These are phyloP conservation scores for Blastomyces percursus DNA, from an alignment of 2,329 filamentous ascomycete genomes.

Conservation along the genomic window DNA sequence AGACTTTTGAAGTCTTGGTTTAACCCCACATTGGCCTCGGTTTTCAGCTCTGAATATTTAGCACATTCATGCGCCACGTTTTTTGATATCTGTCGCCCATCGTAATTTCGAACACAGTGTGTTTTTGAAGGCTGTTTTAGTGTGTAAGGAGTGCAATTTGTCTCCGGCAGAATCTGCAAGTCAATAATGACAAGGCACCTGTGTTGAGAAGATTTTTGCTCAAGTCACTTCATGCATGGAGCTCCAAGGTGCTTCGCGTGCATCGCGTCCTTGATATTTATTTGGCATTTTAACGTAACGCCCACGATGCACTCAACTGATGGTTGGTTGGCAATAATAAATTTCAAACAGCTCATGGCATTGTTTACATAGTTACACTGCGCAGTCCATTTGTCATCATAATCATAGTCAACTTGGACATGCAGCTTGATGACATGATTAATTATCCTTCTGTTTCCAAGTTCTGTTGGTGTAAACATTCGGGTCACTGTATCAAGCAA, in stretches of 20 bases:
- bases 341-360: neutral
- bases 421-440: neutral
- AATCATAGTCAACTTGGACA: neutral
- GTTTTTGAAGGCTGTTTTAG: neutral
- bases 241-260: neutral
- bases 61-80: neutral
- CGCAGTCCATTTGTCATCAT: neutral
- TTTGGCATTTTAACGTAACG: neutral
- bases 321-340: neutral
- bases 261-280: neutral
- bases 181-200: neutral
- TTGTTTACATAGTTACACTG: neutral
- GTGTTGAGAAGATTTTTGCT: neutral
- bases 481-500: neutral
- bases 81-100: neutral
- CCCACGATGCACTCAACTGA: neutral
- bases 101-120: neutral
- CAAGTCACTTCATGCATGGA: neutral
- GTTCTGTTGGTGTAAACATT: neutral
- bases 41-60: neutral
- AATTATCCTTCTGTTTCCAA: too few relatives aligned
- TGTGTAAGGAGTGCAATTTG: neutral
- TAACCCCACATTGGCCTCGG: neutral
- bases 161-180: neutral
- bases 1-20: neutral